Evolutionary conservation across 805 yeast genomes (phyloP).

Genomic region (Brettanomyces sp.): DNA sequence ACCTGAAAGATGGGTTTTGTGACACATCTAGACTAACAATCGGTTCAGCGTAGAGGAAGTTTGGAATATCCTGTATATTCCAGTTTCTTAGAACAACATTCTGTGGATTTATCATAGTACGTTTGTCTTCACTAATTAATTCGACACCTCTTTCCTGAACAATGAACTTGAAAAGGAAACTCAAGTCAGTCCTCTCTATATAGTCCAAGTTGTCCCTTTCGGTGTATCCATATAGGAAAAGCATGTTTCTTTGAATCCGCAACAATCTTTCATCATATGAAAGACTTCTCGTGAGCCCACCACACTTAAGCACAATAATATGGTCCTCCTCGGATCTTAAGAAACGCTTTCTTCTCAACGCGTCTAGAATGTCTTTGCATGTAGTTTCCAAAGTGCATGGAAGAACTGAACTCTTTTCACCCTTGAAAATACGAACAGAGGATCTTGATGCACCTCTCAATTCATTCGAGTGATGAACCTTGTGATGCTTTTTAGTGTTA

Average conservation of each 20-base stretch:
- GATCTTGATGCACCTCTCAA: slow-evolving; percentile 24
- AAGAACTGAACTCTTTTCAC: slow-evolving; percentile 72
- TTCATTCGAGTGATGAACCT: slow-evolving; percentile 12
- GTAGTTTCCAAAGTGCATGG: slow-evolving; percentile 73
- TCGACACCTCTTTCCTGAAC: slow-evolving; percentile 59
- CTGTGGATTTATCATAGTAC: slow-evolving; percentile 47
- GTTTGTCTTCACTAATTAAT: slow-evolving; percentile 22
- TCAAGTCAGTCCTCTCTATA: slow-evolving; percentile 76
- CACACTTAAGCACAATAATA: slow-evolving; percentile 66
- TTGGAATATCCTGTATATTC: slow-evolving; percentile 78
- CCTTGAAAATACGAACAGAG: slow-evolving; percentile 63
- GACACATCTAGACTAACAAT: slow-evolving; percentile 77
- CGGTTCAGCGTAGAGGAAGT: slow-evolving; percentile 70
- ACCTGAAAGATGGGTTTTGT: slow-evolving; percentile 73
- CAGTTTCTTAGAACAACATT: slow-evolving; percentile 66
- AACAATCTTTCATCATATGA: slow-evolving; percentile 70
- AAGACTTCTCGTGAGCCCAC: slow-evolving; percentile 65
- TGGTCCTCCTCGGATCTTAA: slow-evolving; percentile 61
- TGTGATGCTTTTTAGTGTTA: not conserved
- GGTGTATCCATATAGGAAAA: slow-evolving; percentile 69
- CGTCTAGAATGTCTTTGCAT: slow-evolving; percentile 61
- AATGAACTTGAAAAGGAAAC: slow-evolving; percentile 73
- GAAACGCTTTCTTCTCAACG: slow-evolving; percentile 71
- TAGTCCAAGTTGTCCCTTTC: slow-evolving; percentile 69
- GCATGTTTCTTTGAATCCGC: slow-evolving; percentile 61